Evolutionary conservation across 768 basidiomycete genomes (phyloP).

Genomic region (Sarcodon sp.): DNA sequence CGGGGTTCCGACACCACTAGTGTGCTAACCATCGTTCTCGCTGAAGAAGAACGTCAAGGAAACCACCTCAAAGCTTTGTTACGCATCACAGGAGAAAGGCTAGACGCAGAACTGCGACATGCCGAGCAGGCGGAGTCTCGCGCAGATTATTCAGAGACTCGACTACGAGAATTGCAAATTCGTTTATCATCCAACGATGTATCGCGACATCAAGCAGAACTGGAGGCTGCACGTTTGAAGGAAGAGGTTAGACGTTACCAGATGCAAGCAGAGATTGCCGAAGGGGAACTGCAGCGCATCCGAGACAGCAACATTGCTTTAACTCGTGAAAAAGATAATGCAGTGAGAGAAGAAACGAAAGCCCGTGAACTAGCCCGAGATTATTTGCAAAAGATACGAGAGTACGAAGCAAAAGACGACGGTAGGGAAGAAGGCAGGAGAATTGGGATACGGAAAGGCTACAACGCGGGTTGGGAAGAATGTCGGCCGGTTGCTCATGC

Average conservation of each 20-base stretch:
- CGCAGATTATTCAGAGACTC: constrained; percentile 38
- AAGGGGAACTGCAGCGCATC: constrained; percentile 23
- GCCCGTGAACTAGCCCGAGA: constrained; percentile 30
- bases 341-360: constrained; percentile 29
- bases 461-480: constrained; percentile 23
- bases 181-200: constrained; percentile 28
- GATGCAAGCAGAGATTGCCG: constrained; percentile 31
- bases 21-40: constrained; percentile 25
- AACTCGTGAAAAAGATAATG: constrained; percentile 25
- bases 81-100: constrained; percentile 33
- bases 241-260: constrained; percentile 34
- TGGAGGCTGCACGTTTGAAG: constrained; percentile 24
- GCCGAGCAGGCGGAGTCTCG: constrained; percentile 38
- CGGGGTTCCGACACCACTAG: constrained; percentile 12
- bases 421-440: constrained; percentile 28
- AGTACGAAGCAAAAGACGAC: constrained; percentile 28
- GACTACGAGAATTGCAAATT: constrained; percentile 25
- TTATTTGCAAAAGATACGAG: constrained; percentile 29
- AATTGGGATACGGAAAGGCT: constrained; percentile 28
- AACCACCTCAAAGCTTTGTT: constrained; percentile 40
- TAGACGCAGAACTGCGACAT: constrained; percentile 43
- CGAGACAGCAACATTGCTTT: constrained; percentile 16
- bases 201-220: constrained; percentile 23
- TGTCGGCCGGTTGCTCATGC: constrained; percentile 9
- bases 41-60: constrained; percentile 46